These are phyloP conservation scores for Microbotryum violaceum DNA, from an alignment of 1,284 basidiomycete species.

Conservation along the genomic window DNA sequence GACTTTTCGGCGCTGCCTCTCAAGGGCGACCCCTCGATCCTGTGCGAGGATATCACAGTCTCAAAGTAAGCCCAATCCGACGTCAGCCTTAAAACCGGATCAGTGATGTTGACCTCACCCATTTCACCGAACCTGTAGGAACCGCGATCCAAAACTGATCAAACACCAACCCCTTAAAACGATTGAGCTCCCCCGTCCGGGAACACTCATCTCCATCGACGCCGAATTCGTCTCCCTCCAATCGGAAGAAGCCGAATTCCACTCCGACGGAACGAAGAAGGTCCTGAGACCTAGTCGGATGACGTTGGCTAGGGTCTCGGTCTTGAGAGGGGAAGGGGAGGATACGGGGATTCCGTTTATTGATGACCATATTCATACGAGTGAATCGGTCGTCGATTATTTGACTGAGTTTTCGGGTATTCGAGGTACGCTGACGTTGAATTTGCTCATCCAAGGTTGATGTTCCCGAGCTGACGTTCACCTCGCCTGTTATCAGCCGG, in stretches of 20 bases:
- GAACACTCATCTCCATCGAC: conserved; percentile 87
- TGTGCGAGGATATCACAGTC: conserved; percentile 80
- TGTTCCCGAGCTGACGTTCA: background rate
- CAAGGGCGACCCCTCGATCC: conserved; percentile 61
- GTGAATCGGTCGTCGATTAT: conserved; percentile 90
- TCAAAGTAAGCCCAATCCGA: conserved; percentile 52
- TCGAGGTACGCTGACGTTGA: conserved; percentile 59
- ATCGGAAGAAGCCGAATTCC: conserved; percentile 88
- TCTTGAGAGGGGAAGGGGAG: conserved; percentile 73
- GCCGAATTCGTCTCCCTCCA: conserved; percentile 97
- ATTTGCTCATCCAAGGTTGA: background rate
- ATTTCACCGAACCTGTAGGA: conserved; percentile 44
- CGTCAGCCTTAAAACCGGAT: too few species aligned
- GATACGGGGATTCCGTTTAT: conserved; percentile 84
- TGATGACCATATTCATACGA: conserved; percentile 95
- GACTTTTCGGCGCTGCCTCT: conserved; percentile 62
- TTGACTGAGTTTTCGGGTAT: conserved; percentile 96
- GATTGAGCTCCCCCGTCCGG: conserved; percentile 76
- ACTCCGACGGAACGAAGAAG: conserved; percentile 89
- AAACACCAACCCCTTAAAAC: conserved; percentile 65
- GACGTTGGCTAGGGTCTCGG: conserved; percentile 88
- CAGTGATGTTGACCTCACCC: background rate
- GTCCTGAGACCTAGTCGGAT: conserved; percentile 83
- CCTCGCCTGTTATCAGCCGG: conserved; percentile 53
- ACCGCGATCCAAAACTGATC: conserved; percentile 63